Conservation (phyloP, 129 eudicot genomes). For the Pulicaria dysenterica region DNA sequence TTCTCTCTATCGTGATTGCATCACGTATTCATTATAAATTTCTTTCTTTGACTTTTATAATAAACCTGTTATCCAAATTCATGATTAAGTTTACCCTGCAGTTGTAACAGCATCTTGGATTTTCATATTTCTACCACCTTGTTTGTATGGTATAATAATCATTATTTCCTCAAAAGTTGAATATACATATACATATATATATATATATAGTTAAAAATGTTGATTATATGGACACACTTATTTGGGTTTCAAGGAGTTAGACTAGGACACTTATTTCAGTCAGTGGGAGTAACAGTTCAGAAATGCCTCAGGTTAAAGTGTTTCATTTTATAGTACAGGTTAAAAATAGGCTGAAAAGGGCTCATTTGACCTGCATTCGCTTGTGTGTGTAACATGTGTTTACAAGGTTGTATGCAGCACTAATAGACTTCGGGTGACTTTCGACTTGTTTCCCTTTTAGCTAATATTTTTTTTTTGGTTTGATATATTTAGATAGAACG, state of each 20-base stretch:
- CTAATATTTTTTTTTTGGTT: no score
- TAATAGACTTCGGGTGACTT: not conserved
- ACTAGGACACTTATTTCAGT: not conserved
- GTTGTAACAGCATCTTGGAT: not conserved
- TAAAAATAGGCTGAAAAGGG: not conserved
- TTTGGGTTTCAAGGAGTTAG: not conserved
- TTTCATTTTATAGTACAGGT: not conserved
- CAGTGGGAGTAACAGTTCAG: not conserved
- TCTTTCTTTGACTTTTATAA: not conserved
- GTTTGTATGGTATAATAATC: not conserved
- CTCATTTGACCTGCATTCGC: not conserved
- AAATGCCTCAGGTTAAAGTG: not conserved
- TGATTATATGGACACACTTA: not conserved
- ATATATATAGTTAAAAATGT: no score
- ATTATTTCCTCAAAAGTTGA: not conserved
- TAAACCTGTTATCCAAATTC: slow-evolving; percentile 6
- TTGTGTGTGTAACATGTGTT: not conserved
- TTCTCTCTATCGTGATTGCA: not conserved
- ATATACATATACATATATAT: no score
- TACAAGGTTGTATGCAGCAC: not conserved
- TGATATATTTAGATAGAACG: not conserved
- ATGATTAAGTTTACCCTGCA: not conserved
- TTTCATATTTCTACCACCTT: not conserved
- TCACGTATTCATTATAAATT: not conserved
- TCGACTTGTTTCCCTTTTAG: not conserved